Evolutionary conservation across 352 stramenopile species (phyloP).

Genomic region (Thalassiosira ordinaria): DNA sequence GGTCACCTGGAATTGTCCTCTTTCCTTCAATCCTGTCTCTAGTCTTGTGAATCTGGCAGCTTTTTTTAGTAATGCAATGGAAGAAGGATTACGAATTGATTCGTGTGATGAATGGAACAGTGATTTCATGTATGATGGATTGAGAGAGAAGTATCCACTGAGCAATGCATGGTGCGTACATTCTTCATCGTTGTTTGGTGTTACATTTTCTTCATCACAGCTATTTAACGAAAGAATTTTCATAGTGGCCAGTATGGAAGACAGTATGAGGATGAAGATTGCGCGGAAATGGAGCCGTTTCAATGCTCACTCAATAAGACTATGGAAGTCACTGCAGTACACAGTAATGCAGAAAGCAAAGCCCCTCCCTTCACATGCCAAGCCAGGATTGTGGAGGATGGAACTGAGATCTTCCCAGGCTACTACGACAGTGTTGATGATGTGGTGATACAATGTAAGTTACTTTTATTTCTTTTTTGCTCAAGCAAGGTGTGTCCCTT

Average conservation of each 20-base stretch:
- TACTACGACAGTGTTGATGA: slow-evolving; percentile 24
- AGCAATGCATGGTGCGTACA: slow-evolving; percentile 33
- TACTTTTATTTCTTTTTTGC: too few relatives aligned
- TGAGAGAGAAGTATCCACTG: slow-evolving; percentile 23
- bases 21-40: neutral
- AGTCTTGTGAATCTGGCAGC: slow-evolving; percentile 28
- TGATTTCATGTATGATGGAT: slow-evolving; percentile 31
- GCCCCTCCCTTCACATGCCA: slow-evolving; percentile 24
- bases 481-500: too few relatives aligned
- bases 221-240: too few relatives aligned
- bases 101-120: slow-evolving; percentile 44
- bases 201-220: too few relatives aligned
- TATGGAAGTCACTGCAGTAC: slow-evolving; percentile 50
- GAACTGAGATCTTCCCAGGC: slow-evolving; percentile 16
- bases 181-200: too few relatives aligned
- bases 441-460: slow-evolving; percentile 16
- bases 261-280: slow-evolving; percentile 42
- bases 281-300: slow-evolving; percentile 31
- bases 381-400: slow-evolving; percentile 9
- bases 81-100: slow-evolving; percentile 50
- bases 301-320: slow-evolving; percentile 30
- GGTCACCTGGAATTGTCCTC: neutral
- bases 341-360: slow-evolving; percentile 4
- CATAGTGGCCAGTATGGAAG: slow-evolving; percentile 35
- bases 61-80: slow-evolving; percentile 37